Evolutionary conservation across 2,329 filamentous ascomycete species (phyloP).

Genomic region (Cordyceps cateniannulata): DNA sequence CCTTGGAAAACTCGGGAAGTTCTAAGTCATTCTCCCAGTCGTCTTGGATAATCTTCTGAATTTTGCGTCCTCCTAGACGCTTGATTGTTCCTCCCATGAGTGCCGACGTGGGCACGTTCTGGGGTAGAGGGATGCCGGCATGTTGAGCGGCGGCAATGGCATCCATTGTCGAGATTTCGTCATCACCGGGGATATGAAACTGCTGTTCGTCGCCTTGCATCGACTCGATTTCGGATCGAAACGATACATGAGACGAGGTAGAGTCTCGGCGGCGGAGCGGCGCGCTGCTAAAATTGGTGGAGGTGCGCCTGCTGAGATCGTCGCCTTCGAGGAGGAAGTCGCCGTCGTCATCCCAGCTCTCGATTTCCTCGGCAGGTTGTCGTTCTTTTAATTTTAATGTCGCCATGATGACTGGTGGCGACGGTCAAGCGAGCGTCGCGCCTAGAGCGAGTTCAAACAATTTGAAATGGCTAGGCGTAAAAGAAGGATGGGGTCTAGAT

Average conservation of each 20-base stretch:
- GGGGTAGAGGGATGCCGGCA: constrained; percentile 85
- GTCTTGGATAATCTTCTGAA: constrained; percentile 66
- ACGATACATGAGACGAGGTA: constrained; percentile 73
- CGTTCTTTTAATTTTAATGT: constrained; percentile 47
- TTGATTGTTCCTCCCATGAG: constrained; percentile 91
- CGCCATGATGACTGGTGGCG: constrained; percentile 38
- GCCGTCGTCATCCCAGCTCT: constrained; percentile 70
- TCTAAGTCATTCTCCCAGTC: constrained; percentile 79
- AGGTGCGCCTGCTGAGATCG: constrained; percentile 53
- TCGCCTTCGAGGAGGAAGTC: constrained; percentile 66
- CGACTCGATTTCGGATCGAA: constrained; percentile 76
- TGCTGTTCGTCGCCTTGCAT: constrained; percentile 77
- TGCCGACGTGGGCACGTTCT: constrained; percentile 80
- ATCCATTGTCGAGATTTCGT: constrained; percentile 75
- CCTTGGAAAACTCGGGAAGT: constrained; percentile 52
- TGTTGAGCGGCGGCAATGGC: constrained; percentile 82
- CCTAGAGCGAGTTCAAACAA: constrained; percentile 1
- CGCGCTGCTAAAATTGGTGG: constrained; percentile 36
- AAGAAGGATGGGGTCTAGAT: constrained; percentile 2
- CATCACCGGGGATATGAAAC: constrained; percentile 74
- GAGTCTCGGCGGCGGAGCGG: constrained; percentile 60
- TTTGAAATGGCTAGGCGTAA: constrained; percentile 8
- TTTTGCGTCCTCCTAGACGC: constrained; percentile 69
- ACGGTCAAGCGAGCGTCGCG: constrained; percentile 4
- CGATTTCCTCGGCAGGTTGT: constrained; percentile 53